A percentile compares a stretch with the other conserved stretches of the same genome.
These are phyloP conservation scores for Talaromyces islandicus DNA, from an alignment of 2,329 filamentous ascomycete genomes.

Conservation along the genomic window DNA sequence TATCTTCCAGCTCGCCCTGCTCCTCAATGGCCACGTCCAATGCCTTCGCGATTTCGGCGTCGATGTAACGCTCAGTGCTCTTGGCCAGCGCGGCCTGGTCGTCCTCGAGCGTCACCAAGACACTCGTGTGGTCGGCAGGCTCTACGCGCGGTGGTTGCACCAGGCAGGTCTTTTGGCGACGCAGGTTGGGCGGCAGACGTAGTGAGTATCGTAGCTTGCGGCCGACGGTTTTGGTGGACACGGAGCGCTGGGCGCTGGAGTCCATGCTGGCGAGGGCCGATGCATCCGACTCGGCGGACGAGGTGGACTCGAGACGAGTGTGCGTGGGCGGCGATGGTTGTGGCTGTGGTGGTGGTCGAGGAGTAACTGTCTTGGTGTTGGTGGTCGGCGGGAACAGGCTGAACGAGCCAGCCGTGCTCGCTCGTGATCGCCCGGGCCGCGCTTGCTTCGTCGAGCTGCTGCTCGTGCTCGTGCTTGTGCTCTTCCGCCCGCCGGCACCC, in stretches of 20 bases:
- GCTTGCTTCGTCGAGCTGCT: too few species aligned
- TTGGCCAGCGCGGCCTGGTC: slow-evolving; percentile 8
- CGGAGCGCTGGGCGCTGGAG: not conserved
- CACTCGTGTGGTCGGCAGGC: not conserved
- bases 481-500: not conserved
- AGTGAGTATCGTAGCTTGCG: slow-evolving; percentile 4
- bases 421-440: not conserved
- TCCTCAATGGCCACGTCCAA: slow-evolving; percentile 1
- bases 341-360: not conserved
- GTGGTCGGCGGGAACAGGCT: slow-evolving; percentile 1
- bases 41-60: slow-evolving; percentile 9
- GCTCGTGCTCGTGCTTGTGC: not conserved
- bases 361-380: not conserved
- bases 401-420: not conserved
- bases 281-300: not conserved
- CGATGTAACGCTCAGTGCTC: slow-evolving; percentile 11
- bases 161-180: not conserved
- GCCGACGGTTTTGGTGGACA: not conserved
- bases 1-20: not conserved
- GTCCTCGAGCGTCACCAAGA: slow-evolving; percentile 4
- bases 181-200: slow-evolving; percentile 1
- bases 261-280: not conserved
- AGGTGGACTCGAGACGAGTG: not conserved
- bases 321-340: not conserved
- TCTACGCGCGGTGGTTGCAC: not conserved